These are phyloP conservation scores for Nannochloris sp. DNA, from an alignment of 139 green algal genomes.

Conservation along the genomic window DNA sequence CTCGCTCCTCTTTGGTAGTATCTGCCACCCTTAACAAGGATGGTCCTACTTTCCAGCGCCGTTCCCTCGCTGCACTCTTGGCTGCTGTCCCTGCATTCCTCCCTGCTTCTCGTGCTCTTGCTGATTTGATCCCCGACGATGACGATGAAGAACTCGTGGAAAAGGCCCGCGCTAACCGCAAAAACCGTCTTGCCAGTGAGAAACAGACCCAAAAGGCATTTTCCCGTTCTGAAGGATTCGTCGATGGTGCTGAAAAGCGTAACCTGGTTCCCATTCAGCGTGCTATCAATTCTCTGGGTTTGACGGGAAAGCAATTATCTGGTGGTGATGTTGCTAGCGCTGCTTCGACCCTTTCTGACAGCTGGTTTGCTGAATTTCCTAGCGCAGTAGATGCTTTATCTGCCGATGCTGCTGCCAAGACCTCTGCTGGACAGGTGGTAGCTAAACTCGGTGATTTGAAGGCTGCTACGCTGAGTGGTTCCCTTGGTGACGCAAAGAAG, in stretches of 20 bases:
- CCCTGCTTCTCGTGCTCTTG: constrained; percentile 9
- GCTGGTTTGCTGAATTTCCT: constrained; percentile 46
- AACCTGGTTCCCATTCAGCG: constrained; percentile 46
- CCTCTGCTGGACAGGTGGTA: constrained; percentile 16
- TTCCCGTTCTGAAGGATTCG: constrained; percentile 9
- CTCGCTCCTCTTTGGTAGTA: neutral
- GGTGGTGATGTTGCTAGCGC: constrained; percentile 35
- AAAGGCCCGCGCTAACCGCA: constrained; percentile 54
- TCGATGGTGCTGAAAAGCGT: constrained; percentile 17
- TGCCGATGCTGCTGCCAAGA: neutral
- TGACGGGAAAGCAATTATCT: constrained; percentile 42
- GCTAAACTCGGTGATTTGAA: constrained; percentile 29
- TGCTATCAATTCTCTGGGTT: constrained; percentile 44
- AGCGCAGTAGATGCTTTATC: constrained; percentile 6
- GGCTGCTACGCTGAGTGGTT: constrained; percentile 4
- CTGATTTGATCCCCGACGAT: constrained; percentile 62
- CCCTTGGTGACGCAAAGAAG: constrained; percentile 34
- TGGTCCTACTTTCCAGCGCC: no score
- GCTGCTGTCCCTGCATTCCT: constrained; percentile 13
- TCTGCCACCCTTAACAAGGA: neutral
- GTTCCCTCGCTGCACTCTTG: constrained; percentile 10
- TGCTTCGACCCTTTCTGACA: constrained; percentile 27
- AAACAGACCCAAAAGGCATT: constrained; percentile 13
- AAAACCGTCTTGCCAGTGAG: constrained; percentile 24
- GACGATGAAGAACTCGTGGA: constrained; percentile 67